Percentiles rank a stretch among this genome's conserved stretches.
Evolutionary conservation across 306 rosid species (phyloP).

Genomic region (Prunus armeniaca): DNA sequence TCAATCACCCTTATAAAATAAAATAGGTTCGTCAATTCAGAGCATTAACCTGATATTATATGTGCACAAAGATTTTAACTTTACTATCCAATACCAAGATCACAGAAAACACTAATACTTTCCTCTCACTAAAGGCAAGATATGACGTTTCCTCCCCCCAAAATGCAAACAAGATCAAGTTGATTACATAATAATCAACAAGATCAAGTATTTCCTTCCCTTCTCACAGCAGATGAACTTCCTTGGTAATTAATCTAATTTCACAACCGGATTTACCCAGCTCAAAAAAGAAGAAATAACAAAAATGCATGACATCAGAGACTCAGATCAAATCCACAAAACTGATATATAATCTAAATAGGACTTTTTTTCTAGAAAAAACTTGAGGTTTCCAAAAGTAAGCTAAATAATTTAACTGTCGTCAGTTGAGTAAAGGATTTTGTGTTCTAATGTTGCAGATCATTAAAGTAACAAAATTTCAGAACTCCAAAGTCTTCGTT

Average conservation of each 20-base stretch:
- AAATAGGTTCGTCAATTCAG: background rate
- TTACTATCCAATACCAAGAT: background rate
- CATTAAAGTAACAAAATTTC: background rate
- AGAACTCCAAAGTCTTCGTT: background rate
- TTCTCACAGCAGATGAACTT: background rate
- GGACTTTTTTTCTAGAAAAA: background rate
- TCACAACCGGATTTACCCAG: background rate
- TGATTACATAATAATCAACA: background rate
- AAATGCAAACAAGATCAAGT: background rate
- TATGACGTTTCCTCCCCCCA: background rate
- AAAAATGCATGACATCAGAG: background rate
- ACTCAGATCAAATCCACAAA: constrained; percentile 12
- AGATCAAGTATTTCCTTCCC: too few relatives aligned
- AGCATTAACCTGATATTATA: background rate
- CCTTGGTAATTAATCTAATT: background rate
- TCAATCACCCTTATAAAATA: background rate
- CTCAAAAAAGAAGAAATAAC: background rate
- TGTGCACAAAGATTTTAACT: background rate
- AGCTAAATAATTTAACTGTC: constrained; percentile 1
- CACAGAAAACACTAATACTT: background rate
- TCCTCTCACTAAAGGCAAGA: background rate
- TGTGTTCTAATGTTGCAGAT: background rate
- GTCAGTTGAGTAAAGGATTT: background rate
- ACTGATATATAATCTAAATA: background rate
- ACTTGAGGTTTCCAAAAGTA: background rate